Percentiles rank a stretch among this genome's conserved stretches.
phyloP scores from a whole-genome alignment of 2,329 filamentous ascomycete species.

The Pyrenochaeta sp. region DNA sequence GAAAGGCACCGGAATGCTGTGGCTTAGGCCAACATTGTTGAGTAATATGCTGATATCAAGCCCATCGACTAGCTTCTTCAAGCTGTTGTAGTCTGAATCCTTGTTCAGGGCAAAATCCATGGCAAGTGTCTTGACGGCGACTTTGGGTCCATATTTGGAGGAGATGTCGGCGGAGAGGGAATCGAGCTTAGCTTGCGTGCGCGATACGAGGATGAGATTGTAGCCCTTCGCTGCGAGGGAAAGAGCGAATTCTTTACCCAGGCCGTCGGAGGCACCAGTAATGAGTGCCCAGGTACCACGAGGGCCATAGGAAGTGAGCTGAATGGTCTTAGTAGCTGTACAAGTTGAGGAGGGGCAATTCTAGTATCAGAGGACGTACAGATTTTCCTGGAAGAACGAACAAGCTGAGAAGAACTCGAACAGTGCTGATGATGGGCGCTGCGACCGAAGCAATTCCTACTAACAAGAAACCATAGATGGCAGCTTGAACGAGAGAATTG shows the following conservation, averaged over 20 bases:
- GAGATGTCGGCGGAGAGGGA: conserved; percentile 78
- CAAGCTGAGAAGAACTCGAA: conserved; percentile 56
- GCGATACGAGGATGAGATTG: conserved; percentile 93
- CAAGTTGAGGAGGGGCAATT: conserved; percentile 46
- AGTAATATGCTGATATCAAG: conserved; percentile 87
- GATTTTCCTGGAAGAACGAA: conserved; percentile 58
- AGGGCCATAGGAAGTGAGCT: conserved; percentile 87
- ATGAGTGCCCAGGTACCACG: conserved; percentile 94
- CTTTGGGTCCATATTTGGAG: conserved; percentile 66
- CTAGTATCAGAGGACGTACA: conserved; percentile 45
- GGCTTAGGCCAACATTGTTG: conserved; percentile 97
- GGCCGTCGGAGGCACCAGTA: conserved; percentile 93
- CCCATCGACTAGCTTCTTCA: conserved; percentile 72
- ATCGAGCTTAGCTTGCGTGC: conserved; percentile 91
- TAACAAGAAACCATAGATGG: conserved; percentile 37
- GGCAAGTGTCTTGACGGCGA: conserved; percentile 78
- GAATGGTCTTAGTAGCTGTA: conserved; percentile 12
- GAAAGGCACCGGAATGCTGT: conserved; percentile 92
- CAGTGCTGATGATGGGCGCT: conserved; percentile 53
- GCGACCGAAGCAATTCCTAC: conserved; percentile 40
- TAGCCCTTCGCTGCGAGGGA: conserved; percentile 92
- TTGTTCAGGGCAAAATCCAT: conserved; percentile 91
- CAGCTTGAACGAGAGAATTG: conserved; percentile 35
- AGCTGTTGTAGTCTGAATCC: conserved; percentile 78
- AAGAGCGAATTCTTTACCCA: conserved; percentile 93